Conservation (phyloP, 2,329 filamentous ascomycete genomes). For the Tolypocladium guangdongense region DNA sequence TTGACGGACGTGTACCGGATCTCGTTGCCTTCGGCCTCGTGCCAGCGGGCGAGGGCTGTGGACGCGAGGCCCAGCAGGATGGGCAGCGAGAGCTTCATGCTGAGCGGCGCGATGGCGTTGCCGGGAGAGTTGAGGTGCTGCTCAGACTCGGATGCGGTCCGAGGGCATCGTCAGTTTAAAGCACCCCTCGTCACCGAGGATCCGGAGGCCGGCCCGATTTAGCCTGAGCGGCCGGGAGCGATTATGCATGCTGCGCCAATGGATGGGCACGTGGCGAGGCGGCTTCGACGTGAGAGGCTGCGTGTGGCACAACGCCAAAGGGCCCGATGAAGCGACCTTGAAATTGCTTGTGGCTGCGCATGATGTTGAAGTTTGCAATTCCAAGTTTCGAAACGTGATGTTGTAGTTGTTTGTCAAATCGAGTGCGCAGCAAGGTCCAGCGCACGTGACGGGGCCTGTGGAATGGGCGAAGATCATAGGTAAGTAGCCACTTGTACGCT, state of each 20-base stretch:
- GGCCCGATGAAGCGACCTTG: neutral
- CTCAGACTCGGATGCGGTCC: neutral
- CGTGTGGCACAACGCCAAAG: neutral
- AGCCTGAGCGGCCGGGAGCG: neutral
- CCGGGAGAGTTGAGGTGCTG: neutral
- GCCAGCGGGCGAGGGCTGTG: constrained; percentile 16
- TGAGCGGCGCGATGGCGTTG: neutral
- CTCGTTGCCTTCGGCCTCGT: constrained; percentile 23
- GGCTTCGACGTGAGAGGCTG: neutral
- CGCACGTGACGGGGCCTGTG: too few relatives aligned
- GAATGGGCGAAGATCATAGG: too few relatives aligned
- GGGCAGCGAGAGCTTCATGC: constrained; percentile 22
- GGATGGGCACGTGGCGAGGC: neutral
- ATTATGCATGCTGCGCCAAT: neutral
- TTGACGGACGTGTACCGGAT: constrained; percentile 50
- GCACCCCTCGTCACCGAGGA: neutral
- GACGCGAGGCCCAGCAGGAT: constrained; percentile 18
- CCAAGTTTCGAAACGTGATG: too few relatives aligned
- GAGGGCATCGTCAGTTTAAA: neutral
- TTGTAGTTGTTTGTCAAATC: too few relatives aligned
- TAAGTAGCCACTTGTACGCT: too few relatives aligned
- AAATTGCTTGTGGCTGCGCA: too few relatives aligned
- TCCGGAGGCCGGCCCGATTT: neutral
- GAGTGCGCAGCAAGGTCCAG: too few relatives aligned
- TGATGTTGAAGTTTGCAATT: too few relatives aligned